Conservation (phyloP, 352 stramenopile species). For the Phytophthora nicotianae region DNA sequence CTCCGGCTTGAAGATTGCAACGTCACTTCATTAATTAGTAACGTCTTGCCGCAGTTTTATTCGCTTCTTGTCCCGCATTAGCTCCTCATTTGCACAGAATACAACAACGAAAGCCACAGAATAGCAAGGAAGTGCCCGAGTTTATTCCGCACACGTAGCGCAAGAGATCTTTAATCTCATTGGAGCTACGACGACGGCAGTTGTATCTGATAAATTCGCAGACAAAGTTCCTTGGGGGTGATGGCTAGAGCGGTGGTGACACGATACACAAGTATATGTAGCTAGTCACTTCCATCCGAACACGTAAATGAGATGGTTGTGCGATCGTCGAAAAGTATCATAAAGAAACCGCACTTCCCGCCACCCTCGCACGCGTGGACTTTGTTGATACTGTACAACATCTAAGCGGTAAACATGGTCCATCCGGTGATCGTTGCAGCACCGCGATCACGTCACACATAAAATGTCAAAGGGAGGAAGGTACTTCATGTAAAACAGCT, state of each 20-base stretch:
- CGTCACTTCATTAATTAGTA: conserved; percentile 21
- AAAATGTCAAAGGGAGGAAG: not conserved
- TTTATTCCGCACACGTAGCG: too few relatives aligned
- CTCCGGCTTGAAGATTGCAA: not conserved
- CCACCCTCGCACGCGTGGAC: conserved; percentile 7
- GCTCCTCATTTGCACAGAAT: conserved; percentile 21
- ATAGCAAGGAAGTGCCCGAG: too few relatives aligned
- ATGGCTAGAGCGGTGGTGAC: too few relatives aligned
- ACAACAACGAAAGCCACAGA: conserved; percentile 8
- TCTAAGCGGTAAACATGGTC: conserved; percentile 20
- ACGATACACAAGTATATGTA: not conserved
- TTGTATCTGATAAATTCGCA: conserved; percentile 22
- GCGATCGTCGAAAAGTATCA: conserved; percentile 20
- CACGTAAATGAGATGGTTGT: conserved; percentile 15
- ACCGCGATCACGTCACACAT: conserved; percentile 19
- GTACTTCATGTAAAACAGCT: not conserved
- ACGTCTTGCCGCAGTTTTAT: conserved; percentile 10
- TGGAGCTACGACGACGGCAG: not conserved
- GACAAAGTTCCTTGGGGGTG: too few relatives aligned
- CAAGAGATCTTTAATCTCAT: too few relatives aligned
- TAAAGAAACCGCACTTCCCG: conserved; percentile 9
- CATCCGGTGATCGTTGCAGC: conserved; percentile 26
- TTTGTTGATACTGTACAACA: conserved; percentile 4
- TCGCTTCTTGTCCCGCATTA: conserved; percentile 17
- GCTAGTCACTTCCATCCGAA: not conserved